Evolutionary conservation across 140 eudicot species (phyloP).

Genomic region (Stevia rebaudiana): DNA sequence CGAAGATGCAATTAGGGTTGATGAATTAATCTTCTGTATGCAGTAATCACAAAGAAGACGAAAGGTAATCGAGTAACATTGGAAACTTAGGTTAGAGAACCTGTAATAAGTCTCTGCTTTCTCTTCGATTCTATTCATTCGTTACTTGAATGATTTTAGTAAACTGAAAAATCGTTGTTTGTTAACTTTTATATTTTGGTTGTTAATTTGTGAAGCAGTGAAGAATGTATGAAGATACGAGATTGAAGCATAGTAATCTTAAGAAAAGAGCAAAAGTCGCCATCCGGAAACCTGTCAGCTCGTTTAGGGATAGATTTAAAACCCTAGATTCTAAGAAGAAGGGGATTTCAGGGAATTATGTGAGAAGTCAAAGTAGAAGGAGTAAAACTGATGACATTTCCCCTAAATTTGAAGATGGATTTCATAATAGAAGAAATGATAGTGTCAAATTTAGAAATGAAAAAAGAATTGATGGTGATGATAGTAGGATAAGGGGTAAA

Average conservation of each 20-base stretch:
- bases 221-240: constrained; percentile 38
- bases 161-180: background rate
- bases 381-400: constrained; percentile 5
- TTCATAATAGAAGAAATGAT: constrained; percentile 4
- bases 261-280: constrained; percentile 35
- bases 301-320: constrained; percentile 16
- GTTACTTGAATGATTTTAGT: background rate
- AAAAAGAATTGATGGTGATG: constrained; percentile 18
- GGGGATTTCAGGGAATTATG: constrained; percentile 16
- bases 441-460: constrained; percentile 20
- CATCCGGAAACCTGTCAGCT: constrained; percentile 16
- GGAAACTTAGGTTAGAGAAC: background rate
- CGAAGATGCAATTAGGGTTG: no score
- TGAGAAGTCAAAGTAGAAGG: constrained; percentile 21
- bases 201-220: constrained; percentile 7
- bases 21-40: no score
- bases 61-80: background rate
- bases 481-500: constrained; percentile 11
- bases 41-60: constrained; percentile 2
- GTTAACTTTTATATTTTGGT: background rate
- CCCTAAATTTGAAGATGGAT: constrained; percentile 16
- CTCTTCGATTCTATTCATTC: background rate
- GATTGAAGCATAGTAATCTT: constrained; percentile 28
- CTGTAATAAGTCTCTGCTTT: constrained; percentile 11
- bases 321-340: constrained; percentile 32